phyloP scores from a whole-genome alignment of 805 yeast species.

The Kodamaea restingae region DNA sequence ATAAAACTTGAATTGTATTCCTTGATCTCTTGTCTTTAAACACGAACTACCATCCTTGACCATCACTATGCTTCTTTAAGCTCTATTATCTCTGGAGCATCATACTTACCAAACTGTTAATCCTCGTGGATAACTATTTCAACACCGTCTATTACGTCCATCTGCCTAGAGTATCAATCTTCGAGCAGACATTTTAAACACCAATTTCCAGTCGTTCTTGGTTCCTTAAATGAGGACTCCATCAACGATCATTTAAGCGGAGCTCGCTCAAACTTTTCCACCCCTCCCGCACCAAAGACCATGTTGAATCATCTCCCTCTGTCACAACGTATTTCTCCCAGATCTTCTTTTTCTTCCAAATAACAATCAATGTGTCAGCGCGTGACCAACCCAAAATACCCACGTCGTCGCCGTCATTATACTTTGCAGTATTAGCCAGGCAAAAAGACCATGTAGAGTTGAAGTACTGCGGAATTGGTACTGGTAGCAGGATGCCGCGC shows the following conservation, averaged over 20 bases:
- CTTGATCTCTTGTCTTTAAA: no score
- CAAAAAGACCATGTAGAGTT: constrained; percentile 87
- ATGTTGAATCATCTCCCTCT: constrained; percentile 23
- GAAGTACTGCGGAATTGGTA: constrained; percentile 63
- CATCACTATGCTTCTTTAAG: no score
- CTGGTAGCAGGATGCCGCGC: constrained; percentile 45
- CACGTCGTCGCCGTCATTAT: constrained; percentile 21
- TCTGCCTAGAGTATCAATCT: no score
- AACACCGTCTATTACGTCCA: no score
- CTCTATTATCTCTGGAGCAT: no score
- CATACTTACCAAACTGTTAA: no score
- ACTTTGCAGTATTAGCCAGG: constrained; percentile 53
- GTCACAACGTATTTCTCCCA: constrained; percentile 85
- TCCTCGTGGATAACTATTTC: no score
- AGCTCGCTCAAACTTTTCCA: constrained; percentile 5
- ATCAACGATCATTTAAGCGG: background rate
- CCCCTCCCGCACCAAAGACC: constrained; percentile 6
- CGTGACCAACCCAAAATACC: constrained; percentile 67
- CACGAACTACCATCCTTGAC: no score
- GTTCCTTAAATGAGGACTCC: no score
- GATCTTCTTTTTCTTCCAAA: constrained; percentile 69
- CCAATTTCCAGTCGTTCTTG: no score
- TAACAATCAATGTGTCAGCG: constrained; percentile 64
- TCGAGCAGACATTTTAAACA: no score
- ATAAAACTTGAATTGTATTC: no score